Conservation (phyloP, 2,329 filamentous ascomycete genomes). For the Phialemoniopsis sp. region DNA sequence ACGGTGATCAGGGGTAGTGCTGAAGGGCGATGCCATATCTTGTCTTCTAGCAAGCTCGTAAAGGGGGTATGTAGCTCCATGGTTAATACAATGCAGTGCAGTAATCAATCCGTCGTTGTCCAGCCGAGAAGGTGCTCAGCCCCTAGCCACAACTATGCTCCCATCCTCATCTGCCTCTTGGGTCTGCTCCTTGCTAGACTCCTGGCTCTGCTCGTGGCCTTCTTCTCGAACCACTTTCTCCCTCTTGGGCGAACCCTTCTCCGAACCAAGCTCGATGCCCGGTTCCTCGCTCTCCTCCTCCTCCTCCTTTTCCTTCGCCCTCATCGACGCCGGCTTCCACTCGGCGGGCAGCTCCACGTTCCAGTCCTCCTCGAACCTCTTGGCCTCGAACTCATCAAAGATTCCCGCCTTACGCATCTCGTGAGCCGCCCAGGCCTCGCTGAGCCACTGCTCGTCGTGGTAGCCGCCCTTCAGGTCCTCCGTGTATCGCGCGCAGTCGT, state of each 20-base stretch:
- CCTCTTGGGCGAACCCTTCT: too few relatives aligned
- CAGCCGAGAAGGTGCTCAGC: background rate
- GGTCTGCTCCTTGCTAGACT: background rate
- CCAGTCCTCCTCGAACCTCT: conserved; percentile 45
- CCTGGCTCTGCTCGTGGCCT: too few relatives aligned
- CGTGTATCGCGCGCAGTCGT: conserved; percentile 34
- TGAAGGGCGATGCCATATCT: background rate
- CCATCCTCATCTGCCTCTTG: background rate
- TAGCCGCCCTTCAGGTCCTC: conserved; percentile 41
- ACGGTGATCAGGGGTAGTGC: background rate
- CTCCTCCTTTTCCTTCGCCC: conserved; percentile 2
- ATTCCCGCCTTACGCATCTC: conserved; percentile 40
- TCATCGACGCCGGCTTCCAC: conserved; percentile 13
- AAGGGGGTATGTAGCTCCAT: too few relatives aligned
- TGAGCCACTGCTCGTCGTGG: conserved; percentile 50
- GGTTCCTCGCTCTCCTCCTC: conserved; percentile 10
- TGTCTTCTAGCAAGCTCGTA: background rate
- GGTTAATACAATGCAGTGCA: too few relatives aligned
- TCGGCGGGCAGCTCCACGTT: conserved; percentile 31
- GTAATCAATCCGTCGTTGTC: background rate
- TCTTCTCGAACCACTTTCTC: too few relatives aligned
- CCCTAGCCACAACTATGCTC: background rate
- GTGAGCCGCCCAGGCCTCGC: conserved; percentile 46
- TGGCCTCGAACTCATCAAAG: conserved; percentile 42
- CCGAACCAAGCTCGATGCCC: too few relatives aligned